Percentiles rank a stretch among this genome's conserved stretches.
phyloP scores from a whole-genome alignment of 164 flowering plant genomes.

The Malania oleifera region DNA sequence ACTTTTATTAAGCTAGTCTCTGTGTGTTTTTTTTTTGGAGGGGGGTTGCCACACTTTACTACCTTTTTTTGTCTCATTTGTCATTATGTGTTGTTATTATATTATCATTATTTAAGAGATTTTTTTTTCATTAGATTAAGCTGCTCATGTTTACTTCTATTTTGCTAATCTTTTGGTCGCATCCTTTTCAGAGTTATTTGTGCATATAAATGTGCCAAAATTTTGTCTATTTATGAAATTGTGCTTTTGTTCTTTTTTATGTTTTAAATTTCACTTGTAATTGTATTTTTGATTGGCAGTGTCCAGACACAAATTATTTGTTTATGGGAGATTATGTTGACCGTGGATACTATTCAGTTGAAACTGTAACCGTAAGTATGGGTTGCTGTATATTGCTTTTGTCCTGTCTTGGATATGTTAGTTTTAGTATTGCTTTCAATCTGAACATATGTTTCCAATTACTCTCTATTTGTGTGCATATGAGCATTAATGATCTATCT shows the following conservation, averaged over 20 bases:
- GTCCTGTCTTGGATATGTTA: neutral
- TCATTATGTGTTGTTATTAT: no score
- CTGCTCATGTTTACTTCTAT: no score
- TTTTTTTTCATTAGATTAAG: no score
- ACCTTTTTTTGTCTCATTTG: no score
- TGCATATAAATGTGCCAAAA: neutral
- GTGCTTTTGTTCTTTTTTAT: neutral
- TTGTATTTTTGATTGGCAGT: constrained; percentile 35
- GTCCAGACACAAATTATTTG: constrained; percentile 94
- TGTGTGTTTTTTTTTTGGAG: no score
- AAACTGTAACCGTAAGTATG: constrained; percentile 78
- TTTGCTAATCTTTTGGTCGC: no score
- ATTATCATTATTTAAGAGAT: no score
- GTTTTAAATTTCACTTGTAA: neutral
- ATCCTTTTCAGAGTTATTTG: neutral
- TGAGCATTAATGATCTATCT: no score
- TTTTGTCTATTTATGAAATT: neutral
- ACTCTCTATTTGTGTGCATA: no score
- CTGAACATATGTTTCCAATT: neutral
- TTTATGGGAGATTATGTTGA: constrained; percentile 99
- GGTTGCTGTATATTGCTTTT: neutral
- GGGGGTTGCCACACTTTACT: no score
- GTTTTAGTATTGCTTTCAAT: neutral
- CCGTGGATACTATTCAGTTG: constrained; percentile 95
- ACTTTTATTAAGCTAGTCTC: no score